phyloP scores from a whole-genome alignment of 106 monocot species.

The Acorus calamus region DNA sequence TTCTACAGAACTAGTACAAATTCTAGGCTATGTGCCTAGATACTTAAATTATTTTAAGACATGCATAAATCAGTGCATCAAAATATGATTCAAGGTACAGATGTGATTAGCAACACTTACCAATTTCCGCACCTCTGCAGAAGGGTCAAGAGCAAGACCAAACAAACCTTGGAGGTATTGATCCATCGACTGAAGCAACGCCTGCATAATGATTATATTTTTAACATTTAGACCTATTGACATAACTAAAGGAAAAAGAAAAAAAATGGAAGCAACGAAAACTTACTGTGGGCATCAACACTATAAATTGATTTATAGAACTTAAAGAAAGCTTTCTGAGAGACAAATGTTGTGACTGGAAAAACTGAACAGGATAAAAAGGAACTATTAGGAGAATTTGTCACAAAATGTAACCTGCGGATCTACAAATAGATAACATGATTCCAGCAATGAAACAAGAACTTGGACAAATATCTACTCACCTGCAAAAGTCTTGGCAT shows the following conservation, averaged over 20 bases:
- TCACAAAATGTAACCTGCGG: too few relatives aligned
- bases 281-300: constrained; percentile 82
- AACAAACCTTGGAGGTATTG: constrained; percentile 94
- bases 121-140: constrained; percentile 89
- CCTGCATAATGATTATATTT: constrained; percentile 36
- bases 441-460: too few relatives aligned
- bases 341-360: constrained; percentile 73
- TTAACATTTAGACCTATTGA: too few relatives aligned
- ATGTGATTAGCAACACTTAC: constrained; percentile 18
- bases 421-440: too few relatives aligned
- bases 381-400: background rate
- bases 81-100: too few relatives aligned
- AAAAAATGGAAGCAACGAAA: too few relatives aligned
- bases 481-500: constrained; percentile 95
- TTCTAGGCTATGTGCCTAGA: too few relatives aligned
- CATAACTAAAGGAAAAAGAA: too few relatives aligned
- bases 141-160: constrained; percentile 65
- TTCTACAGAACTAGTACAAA: too few relatives aligned
- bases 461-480: background rate
- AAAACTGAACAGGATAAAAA: constrained; percentile 50
- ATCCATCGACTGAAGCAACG: constrained; percentile 82
- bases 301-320: constrained; percentile 95
- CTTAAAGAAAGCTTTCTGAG: constrained; percentile 81
- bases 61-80: too few relatives aligned
- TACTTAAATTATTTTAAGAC: too few relatives aligned